Percentiles rank a stretch among this genome's conserved stretches.
Conservation (phyloP, 768 basidiomycete species). For the Suillus brevipes region DNA sequence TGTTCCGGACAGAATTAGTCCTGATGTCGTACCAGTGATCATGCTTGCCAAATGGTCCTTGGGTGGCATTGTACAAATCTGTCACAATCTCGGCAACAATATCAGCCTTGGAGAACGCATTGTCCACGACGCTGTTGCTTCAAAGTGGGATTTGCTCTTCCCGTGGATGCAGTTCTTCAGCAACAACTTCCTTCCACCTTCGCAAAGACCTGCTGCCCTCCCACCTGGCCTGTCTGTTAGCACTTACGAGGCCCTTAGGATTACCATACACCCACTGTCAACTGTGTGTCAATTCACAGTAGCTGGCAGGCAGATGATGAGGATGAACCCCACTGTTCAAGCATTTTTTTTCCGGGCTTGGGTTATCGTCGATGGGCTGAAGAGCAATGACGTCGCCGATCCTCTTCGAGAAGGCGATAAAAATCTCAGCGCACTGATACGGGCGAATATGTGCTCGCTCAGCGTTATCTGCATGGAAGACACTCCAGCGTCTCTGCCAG, state of each 20-base stretch:
- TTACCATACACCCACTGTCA: slow-evolving; percentile 7
- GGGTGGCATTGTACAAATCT: slow-evolving; percentile 9
- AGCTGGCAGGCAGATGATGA: slow-evolving; percentile 3
- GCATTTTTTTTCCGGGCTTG: slow-evolving; percentile 9
- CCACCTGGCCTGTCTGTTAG: slow-evolving; percentile 5
- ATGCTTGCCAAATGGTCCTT: slow-evolving; percentile 10
- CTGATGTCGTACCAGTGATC: slow-evolving; percentile 3
- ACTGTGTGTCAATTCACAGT: slow-evolving; percentile 5
- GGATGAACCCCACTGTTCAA: slow-evolving; percentile 1
- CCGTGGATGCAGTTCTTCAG: slow-evolving; percentile 11
- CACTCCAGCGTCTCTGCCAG: background rate
- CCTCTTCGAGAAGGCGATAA: slow-evolving; percentile 5
- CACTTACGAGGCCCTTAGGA: slow-evolving; percentile 6
- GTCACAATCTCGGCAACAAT: slow-evolving; percentile 3
- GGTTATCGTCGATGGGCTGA: slow-evolving; percentile 1
- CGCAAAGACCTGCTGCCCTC: background rate
- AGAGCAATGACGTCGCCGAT: background rate
- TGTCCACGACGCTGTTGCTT: slow-evolving; percentile 6
- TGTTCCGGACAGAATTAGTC: slow-evolving; percentile 1
- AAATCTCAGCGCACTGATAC: slow-evolving; percentile 5
- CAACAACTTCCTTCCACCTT: slow-evolving; percentile 5
- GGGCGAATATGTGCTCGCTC: slow-evolving; percentile 6
- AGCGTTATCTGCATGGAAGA: slow-evolving; percentile 8
- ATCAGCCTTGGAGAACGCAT: slow-evolving; percentile 4
- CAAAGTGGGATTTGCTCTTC: slow-evolving; percentile 9